Conservation (phyloP, 768 basidiomycete genomes). For the Lactarius tabidus region DNA sequence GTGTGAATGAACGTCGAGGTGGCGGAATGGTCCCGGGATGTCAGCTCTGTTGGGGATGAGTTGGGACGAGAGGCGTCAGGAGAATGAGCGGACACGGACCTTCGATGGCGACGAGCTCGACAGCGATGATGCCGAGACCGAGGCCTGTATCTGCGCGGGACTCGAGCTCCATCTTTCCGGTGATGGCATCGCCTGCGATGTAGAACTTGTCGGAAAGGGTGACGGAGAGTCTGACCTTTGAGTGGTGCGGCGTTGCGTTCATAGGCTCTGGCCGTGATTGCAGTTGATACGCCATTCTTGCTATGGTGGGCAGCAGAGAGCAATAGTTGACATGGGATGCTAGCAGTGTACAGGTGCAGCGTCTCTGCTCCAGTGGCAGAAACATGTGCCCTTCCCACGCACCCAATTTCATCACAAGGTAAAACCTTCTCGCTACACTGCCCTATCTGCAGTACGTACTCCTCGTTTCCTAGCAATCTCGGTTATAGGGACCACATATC, state of each 20-base stretch:
- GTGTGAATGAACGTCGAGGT: slow-evolving; percentile 72
- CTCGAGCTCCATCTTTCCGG: slow-evolving; percentile 78
- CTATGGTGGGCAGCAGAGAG: neutral
- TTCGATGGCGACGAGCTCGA: slow-evolving; percentile 72
- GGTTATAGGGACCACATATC: too few species aligned
- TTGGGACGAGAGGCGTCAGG: neutral
- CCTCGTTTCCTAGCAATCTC: too few species aligned
- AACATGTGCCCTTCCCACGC: too few species aligned
- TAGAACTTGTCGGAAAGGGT: slow-evolving; percentile 55
- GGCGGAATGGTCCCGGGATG: slow-evolving; percentile 75
- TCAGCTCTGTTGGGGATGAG: slow-evolving; percentile 49
- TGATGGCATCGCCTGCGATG: slow-evolving; percentile 61
- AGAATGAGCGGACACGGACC: slow-evolving; percentile 40
- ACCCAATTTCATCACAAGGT: too few species aligned
- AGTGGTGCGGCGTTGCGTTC: slow-evolving; percentile 76
- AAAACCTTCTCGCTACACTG: neutral
- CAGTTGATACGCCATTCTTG: slow-evolving; percentile 30
- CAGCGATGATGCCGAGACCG: slow-evolving; percentile 70
- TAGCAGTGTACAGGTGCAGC: neutral
- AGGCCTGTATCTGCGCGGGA: slow-evolving; percentile 68
- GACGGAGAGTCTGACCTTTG: slow-evolving; percentile 70
- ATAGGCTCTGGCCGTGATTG: slow-evolving; percentile 55
- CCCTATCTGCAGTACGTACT: neutral
- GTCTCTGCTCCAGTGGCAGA: neutral
- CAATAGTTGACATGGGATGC: slow-evolving; percentile 10